Evolutionary conservation across 495 filamentous ascomycete species (phyloP).

Genomic region (Hypomontagnella monticulosa): DNA sequence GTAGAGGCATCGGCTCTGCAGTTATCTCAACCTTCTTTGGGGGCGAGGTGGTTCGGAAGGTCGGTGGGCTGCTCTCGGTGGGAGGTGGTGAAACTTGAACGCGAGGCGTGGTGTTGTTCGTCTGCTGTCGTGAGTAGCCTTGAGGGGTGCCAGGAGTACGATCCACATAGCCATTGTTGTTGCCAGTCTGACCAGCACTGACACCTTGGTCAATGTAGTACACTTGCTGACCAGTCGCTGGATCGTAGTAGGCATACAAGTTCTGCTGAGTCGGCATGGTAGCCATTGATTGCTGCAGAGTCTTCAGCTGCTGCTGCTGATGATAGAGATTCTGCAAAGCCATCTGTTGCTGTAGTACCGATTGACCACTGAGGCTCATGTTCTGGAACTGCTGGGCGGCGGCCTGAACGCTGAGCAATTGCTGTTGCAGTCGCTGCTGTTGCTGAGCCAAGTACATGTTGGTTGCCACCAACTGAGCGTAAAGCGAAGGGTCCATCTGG

Average conservation of each 20-base stretch:
- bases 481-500: slow-evolving; percentile 81
- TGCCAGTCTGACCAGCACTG: slow-evolving; percentile 56
- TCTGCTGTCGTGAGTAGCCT: slow-evolving; percentile 52
- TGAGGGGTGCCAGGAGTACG: slow-evolving; percentile 44
- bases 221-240: slow-evolving; percentile 79
- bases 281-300: slow-evolving; percentile 74
- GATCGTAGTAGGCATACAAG: slow-evolving; percentile 84
- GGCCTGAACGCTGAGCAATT: slow-evolving; percentile 65
- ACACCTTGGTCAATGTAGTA: slow-evolving; percentile 64
- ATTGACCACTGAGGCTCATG: slow-evolving; percentile 66
- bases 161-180: slow-evolving; percentile 38
- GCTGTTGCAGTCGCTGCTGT: slow-evolving; percentile 80
- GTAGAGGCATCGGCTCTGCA: slow-evolving; percentile 75
- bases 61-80: slow-evolving; percentile 58
- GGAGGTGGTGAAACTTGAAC: slow-evolving; percentile 85
- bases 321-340: slow-evolving; percentile 57
- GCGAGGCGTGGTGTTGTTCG: slow-evolving; percentile 59
- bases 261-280: slow-evolving; percentile 56
- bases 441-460: slow-evolving; percentile 88
- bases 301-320: slow-evolving; percentile 76
- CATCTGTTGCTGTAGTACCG: slow-evolving; percentile 54
- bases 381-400: slow-evolving; percentile 81
- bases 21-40: slow-evolving; percentile 70
- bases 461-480: slow-evolving; percentile 84
- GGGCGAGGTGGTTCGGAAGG: slow-evolving; percentile 70